phyloP scores from a whole-genome alignment of 2,329 filamentous ascomycete genomes.

The Orbilia blumenaviensis region DNA sequence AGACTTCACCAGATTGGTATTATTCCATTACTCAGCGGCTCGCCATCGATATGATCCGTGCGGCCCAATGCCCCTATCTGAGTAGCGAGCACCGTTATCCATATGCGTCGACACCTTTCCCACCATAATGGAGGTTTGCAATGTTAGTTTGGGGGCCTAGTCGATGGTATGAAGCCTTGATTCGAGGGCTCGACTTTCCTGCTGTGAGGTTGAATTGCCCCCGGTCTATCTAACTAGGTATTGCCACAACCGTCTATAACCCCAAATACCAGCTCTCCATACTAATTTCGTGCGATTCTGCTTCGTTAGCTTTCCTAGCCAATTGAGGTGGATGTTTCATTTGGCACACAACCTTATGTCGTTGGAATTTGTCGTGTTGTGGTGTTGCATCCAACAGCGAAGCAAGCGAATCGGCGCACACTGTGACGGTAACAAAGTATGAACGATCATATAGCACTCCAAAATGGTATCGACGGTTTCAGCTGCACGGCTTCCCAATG shows the following conservation, averaged over 20 bases:
- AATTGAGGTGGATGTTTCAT: slow-evolving; percentile 27
- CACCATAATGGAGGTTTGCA: slow-evolving; percentile 20
- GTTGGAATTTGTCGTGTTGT: slow-evolving; percentile 45
- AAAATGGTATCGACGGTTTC: slow-evolving; percentile 48
- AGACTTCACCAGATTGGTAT: not conserved
- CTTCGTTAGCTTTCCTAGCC: slow-evolving; percentile 5
- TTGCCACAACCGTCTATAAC: slow-evolving; percentile 21
- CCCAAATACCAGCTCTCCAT: slow-evolving; percentile 20
- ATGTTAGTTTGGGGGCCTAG: slow-evolving; percentile 45
- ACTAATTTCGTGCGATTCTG: slow-evolving; percentile 29
- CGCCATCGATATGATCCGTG: slow-evolving; percentile 37
- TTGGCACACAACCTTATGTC: slow-evolving; percentile 25
- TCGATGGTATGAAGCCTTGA: not conserved
- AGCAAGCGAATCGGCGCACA: not conserved
- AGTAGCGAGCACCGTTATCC: slow-evolving; percentile 35
- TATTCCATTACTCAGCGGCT: not conserved
- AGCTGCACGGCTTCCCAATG: slow-evolving; percentile 44
- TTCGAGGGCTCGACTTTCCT: not conserved
- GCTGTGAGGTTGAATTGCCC: not conserved
- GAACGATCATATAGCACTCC: slow-evolving; percentile 3
- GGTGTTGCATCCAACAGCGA: slow-evolving; percentile 41
- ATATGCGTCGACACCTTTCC: slow-evolving; percentile 36
- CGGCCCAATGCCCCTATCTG: not conserved
- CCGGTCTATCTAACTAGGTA: slow-evolving; percentile 7
- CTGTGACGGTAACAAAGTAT: slow-evolving; percentile 18